Base-by-base conservation (phyloP, 2,329 filamentous ascomycete genomes). In the Cadophora sp. region DNA sequence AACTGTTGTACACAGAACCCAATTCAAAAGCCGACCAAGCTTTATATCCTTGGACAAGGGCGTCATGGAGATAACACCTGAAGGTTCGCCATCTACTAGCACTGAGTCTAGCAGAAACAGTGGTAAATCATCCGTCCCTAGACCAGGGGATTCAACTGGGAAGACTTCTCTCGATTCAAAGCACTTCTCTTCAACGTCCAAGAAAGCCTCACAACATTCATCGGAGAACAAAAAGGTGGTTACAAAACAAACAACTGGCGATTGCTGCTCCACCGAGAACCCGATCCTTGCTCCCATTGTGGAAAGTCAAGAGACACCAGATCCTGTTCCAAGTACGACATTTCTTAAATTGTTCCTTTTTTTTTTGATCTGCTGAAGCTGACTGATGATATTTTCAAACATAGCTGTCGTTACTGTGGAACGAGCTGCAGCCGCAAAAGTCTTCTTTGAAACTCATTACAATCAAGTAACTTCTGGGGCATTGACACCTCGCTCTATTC, bases 381-480 rank as follows among this genome's bases (percentile, higher is more conserved):
- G 27, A 41, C 14, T 61, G 24, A 22, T 64, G 18, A 67, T 48
- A 39, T 36, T 11, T 0, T 22, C 5, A 47, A 13, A 43, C 1
- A 27, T 18, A 78, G 76, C 76, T 65, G 66, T 77, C 27, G 67
- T 75, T 3, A 97, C 94, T 0, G 90, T 93, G 0, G 95, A 98
- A 79, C 88, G 86, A 68, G 87, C 90, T 2, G 89, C 93, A 0
- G 90, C 92, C 0, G 91, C 93, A 51, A 97, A 97, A 77, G 87
- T 96, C 22, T 96, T 89, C 73, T 84, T 98, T 11, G 96, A 98
- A 78, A 93, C 89, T 0, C 87, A 94, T 73, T 97, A 92, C 81
- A 90, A 94, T 72, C 82, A 88, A n/a, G 78, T 93, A 8, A 81
- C 93, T 2, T 80, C 81, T 4, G 82, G 82, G 30, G 81, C 81